These are phyloP conservation scores for Primulina eburnea DNA, from an alignment of 257 asterid genomes.

Conservation along the genomic window DNA sequence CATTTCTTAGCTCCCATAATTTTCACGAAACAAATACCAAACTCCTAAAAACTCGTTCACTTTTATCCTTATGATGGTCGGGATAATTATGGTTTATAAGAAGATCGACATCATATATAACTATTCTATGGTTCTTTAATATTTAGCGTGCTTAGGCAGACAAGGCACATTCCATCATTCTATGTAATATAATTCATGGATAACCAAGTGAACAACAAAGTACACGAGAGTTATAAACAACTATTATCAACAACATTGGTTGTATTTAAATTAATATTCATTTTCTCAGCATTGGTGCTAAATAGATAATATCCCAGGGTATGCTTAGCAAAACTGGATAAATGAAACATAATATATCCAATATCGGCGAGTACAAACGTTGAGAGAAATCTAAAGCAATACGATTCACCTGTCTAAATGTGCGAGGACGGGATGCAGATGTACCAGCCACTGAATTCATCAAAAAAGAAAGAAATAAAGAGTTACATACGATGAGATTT, in stretches of 20 bases:
- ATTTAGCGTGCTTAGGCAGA: neutral
- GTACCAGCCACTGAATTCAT: slow-evolving; percentile 71
- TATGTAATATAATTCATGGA: too few species aligned
- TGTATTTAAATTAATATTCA: too few species aligned
- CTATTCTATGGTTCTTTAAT: neutral
- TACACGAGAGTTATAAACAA: neutral
- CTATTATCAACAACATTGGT: too few species aligned
- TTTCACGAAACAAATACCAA: neutral
- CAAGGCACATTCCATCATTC: neutral
- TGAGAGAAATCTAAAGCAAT: slow-evolving; percentile 5
- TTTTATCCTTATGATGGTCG: neutral
- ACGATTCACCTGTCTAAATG: slow-evolving; percentile 60
- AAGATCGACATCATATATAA: neutral
- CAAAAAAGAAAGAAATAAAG: neutral
- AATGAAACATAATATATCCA: slow-evolving; percentile 4
- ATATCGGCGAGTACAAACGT: neutral
- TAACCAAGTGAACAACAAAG: neutral
- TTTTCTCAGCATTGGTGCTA: neutral
- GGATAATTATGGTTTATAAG: too few species aligned
- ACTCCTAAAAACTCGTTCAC: neutral
- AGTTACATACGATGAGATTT: slow-evolving; percentile 8
- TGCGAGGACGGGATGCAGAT: slow-evolving; percentile 80
- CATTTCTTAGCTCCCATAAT: neutral
- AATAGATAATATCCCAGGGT: neutral
- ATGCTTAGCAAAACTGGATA: neutral